Percentiles rank a stretch among this genome's conserved stretches.
Evolutionary conservation across 441 rosid species (phyloP).

Genomic region (Jatropha multifida): DNA sequence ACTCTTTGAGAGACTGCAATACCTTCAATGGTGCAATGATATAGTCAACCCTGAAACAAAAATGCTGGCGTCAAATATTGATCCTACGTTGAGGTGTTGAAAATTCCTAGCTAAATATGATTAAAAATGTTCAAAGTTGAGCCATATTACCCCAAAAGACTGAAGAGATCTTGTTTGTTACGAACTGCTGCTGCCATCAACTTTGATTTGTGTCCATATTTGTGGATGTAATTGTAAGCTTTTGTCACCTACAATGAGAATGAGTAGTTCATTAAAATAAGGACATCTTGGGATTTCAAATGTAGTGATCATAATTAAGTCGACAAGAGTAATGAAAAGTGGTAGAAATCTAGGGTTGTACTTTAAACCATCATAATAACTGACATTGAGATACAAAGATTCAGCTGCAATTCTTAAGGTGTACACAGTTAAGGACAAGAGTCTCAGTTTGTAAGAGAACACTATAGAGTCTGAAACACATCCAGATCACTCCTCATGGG

Average conservation of each 20-base stretch:
- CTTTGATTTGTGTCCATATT: constrained; percentile 86
- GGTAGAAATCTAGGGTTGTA: no score
- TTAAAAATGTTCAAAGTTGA: background rate
- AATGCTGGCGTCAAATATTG: constrained; percentile 6
- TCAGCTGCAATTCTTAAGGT: background rate
- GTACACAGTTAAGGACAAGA: background rate
- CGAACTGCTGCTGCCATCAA: constrained; percentile 98
- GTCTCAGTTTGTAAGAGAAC: background rate
- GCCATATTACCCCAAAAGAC: constrained; percentile 69
- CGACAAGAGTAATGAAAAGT: background rate
- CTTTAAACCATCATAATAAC: background rate
- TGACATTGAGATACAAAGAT: background rate
- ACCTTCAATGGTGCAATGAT: constrained; percentile 92
- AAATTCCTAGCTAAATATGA: background rate
- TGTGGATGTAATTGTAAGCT: constrained; percentile 89
- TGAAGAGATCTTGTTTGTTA: constrained; percentile 93
- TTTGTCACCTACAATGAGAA: constrained; percentile 49
- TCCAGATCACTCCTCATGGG: background rate
- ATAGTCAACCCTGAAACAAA: constrained; percentile 69
- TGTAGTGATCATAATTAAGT: background rate
- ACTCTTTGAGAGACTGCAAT: constrained; percentile 82
- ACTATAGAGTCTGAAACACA: background rate
- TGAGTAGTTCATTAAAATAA: background rate
- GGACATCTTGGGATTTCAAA: background rate
- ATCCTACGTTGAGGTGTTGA: constrained; percentile 5